These are phyloP conservation scores for Eucalyptus cloeziana DNA, from an alignment of 345 rosid genomes.

Conservation along the genomic window DNA sequence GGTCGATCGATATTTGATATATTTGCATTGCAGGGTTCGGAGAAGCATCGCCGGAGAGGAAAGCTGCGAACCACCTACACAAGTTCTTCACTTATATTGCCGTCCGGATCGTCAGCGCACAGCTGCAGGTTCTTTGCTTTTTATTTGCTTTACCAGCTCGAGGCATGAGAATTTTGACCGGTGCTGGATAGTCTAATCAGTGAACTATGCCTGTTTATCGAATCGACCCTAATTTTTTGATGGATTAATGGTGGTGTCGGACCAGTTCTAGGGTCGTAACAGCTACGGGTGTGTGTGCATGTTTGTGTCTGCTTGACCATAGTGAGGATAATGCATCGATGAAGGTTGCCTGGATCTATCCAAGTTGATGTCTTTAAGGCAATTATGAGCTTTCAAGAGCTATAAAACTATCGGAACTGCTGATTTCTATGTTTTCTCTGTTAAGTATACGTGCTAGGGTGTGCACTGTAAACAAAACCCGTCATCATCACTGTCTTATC, in stretches of 20 bases:
- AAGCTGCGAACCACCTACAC: conserved; percentile 67
- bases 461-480: neutral
- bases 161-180: neutral
- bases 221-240: neutral
- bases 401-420: neutral
- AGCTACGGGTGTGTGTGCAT: neutral
- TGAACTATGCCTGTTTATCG: neutral
- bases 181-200: neutral
- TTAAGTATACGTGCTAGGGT: neutral
- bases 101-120: conserved; percentile 64
- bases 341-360: neutral
- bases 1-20: neutral
- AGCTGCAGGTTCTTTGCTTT: conserved; percentile 44
- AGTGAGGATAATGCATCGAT: neutral
- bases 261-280: neutral
- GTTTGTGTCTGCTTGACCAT: neutral
- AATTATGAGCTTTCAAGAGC: neutral
- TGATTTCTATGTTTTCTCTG: neutral
- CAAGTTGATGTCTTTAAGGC: neutral
- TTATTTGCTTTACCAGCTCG: neutral
- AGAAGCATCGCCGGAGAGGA: conserved; percentile 86
- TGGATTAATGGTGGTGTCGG: neutral
- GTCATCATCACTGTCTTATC: neutral
- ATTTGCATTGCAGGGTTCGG: conserved; percentile 42
- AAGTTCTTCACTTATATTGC: conserved; percentile 70